phyloP scores from a whole-genome alignment of 176 grass and related monocot species.

The Juncus effusus region DNA sequence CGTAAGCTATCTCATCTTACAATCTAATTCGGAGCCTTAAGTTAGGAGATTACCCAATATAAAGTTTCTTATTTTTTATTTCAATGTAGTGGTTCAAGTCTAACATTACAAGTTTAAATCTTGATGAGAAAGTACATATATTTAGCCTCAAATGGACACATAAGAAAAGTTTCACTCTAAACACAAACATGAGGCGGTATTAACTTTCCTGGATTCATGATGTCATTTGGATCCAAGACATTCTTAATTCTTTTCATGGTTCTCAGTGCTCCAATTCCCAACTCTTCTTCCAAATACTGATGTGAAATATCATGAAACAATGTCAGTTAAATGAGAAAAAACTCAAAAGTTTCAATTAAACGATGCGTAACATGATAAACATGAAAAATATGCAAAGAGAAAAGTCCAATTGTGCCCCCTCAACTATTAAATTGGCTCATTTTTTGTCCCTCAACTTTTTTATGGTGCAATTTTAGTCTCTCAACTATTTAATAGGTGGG shows the following conservation, averaged over 20 bases:
- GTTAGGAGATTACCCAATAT: too few relatives aligned
- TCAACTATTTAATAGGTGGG: too few relatives aligned
- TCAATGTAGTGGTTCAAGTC: too few relatives aligned
- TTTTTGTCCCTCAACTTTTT: too few relatives aligned
- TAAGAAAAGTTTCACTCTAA: slow-evolving; percentile 16
- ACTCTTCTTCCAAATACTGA: slow-evolving; percentile 96
- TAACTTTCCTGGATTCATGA: slow-evolving; percentile 96
- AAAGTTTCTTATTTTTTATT: too few relatives aligned
- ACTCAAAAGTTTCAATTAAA: slow-evolving; percentile 11
- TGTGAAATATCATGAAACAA: neutral
- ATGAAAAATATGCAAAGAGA: neutral
- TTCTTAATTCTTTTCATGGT: slow-evolving; percentile 98
- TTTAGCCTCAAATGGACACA: neutral
- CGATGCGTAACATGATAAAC: neutral
- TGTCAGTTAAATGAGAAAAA: slow-evolving; percentile 9
- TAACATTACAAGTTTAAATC: neutral
- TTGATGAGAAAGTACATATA: neutral
- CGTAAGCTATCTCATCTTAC: too few relatives aligned
- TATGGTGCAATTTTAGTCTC: too few relatives aligned
- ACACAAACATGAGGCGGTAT: slow-evolving; percentile 91
- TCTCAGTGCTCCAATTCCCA: slow-evolving; percentile 77
- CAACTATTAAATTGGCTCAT: too few relatives aligned
- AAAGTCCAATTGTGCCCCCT: too few relatives aligned
- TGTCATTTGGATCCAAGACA: slow-evolving; percentile 83
- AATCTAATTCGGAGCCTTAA: too few relatives aligned